Evolutionary conservation across 139 green algal species (phyloP).

Genomic region (Marvania coccoides): DNA sequence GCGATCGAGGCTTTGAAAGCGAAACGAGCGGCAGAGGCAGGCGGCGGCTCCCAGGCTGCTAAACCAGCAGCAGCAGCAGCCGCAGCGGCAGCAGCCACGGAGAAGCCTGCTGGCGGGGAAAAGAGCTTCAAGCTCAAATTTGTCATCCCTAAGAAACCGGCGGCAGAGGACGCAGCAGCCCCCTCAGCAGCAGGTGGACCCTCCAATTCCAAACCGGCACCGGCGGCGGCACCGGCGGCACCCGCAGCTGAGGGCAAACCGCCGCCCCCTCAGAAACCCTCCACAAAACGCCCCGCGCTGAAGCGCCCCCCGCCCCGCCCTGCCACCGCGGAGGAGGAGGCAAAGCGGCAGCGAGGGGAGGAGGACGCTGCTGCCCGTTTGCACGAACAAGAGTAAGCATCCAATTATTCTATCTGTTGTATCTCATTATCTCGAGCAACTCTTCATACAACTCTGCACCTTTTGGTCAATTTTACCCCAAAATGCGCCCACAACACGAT

Average conservation of each 20-base stretch:
- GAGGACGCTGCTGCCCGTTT: too few species aligned
- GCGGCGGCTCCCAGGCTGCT: neutral
- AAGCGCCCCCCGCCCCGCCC: slow-evolving; percentile 5
- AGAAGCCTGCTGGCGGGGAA: neutral
- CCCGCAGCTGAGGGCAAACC: neutral
- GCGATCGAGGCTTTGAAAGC: slow-evolving; percentile 5
- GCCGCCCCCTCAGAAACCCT: neutral
- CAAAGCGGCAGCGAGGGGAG: slow-evolving; percentile 8
- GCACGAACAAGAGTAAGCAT: too few species aligned
- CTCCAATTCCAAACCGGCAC: neutral
- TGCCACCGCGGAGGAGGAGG: neutral
- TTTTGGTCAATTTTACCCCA: too few species aligned
- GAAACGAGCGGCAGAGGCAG: slow-evolving; percentile 3
- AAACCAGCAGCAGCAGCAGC: neutral
- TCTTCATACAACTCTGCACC: neutral
- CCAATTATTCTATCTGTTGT: too few species aligned
- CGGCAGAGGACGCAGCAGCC: neutral
- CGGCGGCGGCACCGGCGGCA: neutral
- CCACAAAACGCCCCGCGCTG: neutral
- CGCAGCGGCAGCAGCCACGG: neutral
- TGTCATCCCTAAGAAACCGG: slow-evolving; percentile 19
- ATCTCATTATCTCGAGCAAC: neutral
- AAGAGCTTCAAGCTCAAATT: slow-evolving; percentile 12
- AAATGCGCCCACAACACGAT: too few species aligned
- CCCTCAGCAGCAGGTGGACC: neutral